phyloP scores from a whole-genome alignment of 257 asterid genomes.

The Ballota nigra region DNA sequence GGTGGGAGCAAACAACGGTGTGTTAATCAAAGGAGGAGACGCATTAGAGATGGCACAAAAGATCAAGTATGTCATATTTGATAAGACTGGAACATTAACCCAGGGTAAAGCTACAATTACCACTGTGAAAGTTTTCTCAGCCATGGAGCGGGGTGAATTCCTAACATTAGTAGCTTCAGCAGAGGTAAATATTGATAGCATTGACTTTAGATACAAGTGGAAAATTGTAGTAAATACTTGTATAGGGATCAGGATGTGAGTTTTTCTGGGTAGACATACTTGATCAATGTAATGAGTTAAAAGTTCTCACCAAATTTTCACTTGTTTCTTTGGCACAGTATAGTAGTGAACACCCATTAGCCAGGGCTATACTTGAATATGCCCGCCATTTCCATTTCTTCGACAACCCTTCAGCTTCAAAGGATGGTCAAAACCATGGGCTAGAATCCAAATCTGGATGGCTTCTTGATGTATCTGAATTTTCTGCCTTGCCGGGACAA shows the following conservation, averaged over 20 bases:
- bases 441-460: conserved; percentile 58
- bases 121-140: conserved; percentile 59
- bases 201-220: background rate
- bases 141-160: conserved; percentile 87
- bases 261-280: no score
- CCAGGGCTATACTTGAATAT: conserved; percentile 75
- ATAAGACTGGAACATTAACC: conserved; percentile 94
- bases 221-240: no score
- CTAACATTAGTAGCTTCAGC: conserved; percentile 93
- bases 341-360: conserved; percentile 94
- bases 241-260: no score
- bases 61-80: conserved; percentile 73
- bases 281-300: background rate
- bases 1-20: conserved; percentile 93
- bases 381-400: conserved; percentile 91
- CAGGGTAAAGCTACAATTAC: conserved; percentile 92
- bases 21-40: conserved; percentile 92
- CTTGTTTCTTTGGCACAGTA: conserved; percentile 47
- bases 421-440: conserved; percentile 37
- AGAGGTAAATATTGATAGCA: conserved; percentile 51
- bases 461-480: conserved; percentile 76
- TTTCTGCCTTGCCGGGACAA: conserved; percentile 80
- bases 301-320: background rate
- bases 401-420: conserved; percentile 47
- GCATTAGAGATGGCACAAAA: conserved; percentile 90